Conservation (phyloP, 2,329 filamentous ascomycete genomes). For the Trichoderma cornu-damae region DNA sequence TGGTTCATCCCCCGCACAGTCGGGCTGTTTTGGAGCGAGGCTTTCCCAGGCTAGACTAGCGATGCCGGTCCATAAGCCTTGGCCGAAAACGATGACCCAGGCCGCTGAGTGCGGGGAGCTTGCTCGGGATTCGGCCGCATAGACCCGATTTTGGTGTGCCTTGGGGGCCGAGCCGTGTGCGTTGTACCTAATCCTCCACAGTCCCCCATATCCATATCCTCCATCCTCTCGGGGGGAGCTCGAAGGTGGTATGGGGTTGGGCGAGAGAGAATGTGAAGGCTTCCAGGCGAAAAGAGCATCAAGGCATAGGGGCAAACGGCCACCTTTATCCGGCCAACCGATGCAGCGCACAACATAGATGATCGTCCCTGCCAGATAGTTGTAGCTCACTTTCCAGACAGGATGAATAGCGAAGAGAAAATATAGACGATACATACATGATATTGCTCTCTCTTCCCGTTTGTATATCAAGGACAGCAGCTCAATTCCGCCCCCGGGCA, state of each 20-base stretch:
- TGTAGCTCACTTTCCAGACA: not conserved
- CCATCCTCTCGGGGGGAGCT: not conserved
- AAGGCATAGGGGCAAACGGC: not conserved
- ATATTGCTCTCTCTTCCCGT: not conserved
- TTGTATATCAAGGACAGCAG: not conserved
- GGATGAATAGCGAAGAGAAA: not conserved
- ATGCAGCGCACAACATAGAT: not conserved
- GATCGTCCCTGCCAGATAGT: not conserved
- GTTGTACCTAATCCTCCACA: not conserved
- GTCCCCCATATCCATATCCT: not conserved
- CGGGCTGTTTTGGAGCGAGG: slow-evolving; percentile 6
- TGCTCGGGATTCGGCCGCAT: not conserved
- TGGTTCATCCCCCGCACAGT: not conserved
- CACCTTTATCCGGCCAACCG: slow-evolving; percentile 3
- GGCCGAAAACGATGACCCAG: not conserved
- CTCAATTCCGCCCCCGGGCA: not conserved
- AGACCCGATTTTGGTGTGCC: not conserved
- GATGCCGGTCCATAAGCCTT: not conserved
- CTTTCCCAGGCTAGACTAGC: not conserved
- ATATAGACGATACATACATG: not conserved
- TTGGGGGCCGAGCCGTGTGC: not conserved
- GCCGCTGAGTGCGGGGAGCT: slow-evolving; percentile 3
- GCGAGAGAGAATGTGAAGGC: not conserved
- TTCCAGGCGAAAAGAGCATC: not conserved
- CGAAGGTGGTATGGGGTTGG: not conserved